Evolutionary conservation across 2,329 filamentous ascomycete species (phyloP).

Genomic region (Alternaria ventricosa): DNA sequence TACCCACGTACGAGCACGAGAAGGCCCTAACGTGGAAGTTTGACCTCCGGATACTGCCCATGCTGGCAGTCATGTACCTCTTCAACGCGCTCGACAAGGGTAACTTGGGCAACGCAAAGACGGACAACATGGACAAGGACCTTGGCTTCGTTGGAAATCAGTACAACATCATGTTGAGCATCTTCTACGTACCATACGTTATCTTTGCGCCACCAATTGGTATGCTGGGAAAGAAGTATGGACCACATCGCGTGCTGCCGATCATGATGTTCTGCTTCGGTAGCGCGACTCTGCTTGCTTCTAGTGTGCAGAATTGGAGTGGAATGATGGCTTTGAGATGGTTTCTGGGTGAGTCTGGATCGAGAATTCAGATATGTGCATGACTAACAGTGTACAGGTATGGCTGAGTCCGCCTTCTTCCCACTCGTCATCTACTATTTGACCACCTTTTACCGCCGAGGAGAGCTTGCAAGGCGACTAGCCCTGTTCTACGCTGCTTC

Average conservation of each 20-base stretch:
- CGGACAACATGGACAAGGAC: constrained; percentile 56
- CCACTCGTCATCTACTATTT: constrained; percentile 70
- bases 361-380: too few relatives aligned
- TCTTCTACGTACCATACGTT: constrained; percentile 80
- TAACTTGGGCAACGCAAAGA: constrained; percentile 54
- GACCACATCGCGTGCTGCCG: constrained; percentile 68
- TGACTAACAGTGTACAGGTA: constrained; percentile 43
- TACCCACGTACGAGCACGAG: constrained; percentile 47
- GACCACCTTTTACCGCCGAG: constrained; percentile 70
- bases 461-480: constrained; percentile 72
- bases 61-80: constrained; percentile 66
- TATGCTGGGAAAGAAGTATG: constrained; percentile 73
- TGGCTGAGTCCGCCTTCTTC: constrained; percentile 72
- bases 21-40: constrained; percentile 61
- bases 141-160: constrained; percentile 67
- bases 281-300: constrained; percentile 66
- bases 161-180: constrained; percentile 70
- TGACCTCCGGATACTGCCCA: constrained; percentile 61
- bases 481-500: constrained; percentile 78
- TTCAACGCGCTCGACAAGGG: constrained; percentile 54
- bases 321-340: constrained; percentile 72
- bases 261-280: constrained; percentile 74
- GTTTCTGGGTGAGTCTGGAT: constrained; percentile 62
- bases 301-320: constrained; percentile 64
- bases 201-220: constrained; percentile 70